These are phyloP conservation scores for Cornus florida DNA, from an alignment of 148 eudicot genomes.

Conservation along the genomic window DNA sequence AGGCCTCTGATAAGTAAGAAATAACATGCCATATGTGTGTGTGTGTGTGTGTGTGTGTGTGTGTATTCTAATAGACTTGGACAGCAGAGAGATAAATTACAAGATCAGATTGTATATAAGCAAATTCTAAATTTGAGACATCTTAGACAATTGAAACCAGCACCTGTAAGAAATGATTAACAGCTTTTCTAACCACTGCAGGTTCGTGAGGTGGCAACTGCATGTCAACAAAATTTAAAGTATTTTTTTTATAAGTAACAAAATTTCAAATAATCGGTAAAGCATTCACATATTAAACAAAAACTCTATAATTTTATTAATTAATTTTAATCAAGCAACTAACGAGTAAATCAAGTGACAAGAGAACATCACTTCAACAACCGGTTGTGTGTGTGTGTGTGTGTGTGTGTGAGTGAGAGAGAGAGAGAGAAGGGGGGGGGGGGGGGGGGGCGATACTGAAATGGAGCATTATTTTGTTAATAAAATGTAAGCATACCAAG, in stretches of 20 bases:
- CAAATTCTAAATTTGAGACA: background rate
- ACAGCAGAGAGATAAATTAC: background rate
- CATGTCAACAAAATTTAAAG: conserved; percentile 15
- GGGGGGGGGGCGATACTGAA: background rate
- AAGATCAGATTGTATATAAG: background rate
- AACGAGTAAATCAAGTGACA: background rate
- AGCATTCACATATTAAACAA: background rate
- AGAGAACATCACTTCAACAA: no score
- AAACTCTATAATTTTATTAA: background rate
- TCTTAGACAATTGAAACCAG: background rate
- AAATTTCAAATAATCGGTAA: background rate
- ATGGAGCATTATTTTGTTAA: background rate
- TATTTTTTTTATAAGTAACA: no score
- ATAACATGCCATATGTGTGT: no score
- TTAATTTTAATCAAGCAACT: background rate
- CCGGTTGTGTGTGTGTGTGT: background rate
- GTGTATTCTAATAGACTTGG: background rate
- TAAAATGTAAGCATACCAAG: background rate
- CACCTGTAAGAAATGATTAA: conserved; percentile 94
- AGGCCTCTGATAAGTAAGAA: no score
- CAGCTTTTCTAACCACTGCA: conserved; percentile 74
- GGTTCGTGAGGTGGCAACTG: conserved; percentile 96
- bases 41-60: no score
- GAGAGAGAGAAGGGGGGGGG: no score
- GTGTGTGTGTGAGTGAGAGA: background rate